Base-by-base conservation (phyloP, 768 basidiomycete species). In the Coprinopsis sp. region DNA sequence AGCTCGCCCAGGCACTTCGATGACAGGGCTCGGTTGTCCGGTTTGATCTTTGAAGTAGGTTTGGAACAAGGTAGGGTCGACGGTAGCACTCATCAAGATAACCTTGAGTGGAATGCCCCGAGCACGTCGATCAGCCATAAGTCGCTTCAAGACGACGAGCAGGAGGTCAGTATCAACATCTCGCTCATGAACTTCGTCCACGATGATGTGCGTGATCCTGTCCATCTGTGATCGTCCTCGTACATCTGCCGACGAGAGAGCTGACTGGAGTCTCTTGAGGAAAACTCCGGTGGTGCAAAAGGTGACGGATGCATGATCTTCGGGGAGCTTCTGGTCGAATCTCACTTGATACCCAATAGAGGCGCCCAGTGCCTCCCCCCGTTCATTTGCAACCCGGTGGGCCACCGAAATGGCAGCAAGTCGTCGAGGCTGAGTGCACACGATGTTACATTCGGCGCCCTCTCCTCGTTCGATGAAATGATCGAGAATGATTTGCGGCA, bases 101-200 rank as follows among this genome's bases (percentile, higher is more conserved):
- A 97, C 73, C 64, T 92, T 93, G 64, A 97, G 66, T 2, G 87
- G 82, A 37, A 82, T 78, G 10, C 78, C 75, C 52, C 77, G 76
- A 5, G 77, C 70, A 60, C 78, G 84, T 54, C 92, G 79, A 48
- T 91, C 84, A 5, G 74, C 77, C 58, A 94, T 64, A 19, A 94
- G 65, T 19, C 89, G 79, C 64, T 94, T 93, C 45, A 98, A 75
- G 4, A 93, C 90, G 47, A 92, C 89, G 14, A 98, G 77, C 33
- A 92, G 67, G 19, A 96, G 68, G 63, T 96, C 94, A 0, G 91
- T 94, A 58, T 96, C 92, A 49, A 95, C 80, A 54, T 95, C 91
- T 23, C 94, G 84, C 65, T 96, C 94, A 63, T 98, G 94, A 3
- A 92, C 93, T 67, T 98, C 93, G 62, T 98, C 94, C 22, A 97